These are phyloP conservation scores for Aspergillus indologenus DNA, from an alignment of 495 filamentous ascomycete species.

Conservation along the genomic window DNA sequence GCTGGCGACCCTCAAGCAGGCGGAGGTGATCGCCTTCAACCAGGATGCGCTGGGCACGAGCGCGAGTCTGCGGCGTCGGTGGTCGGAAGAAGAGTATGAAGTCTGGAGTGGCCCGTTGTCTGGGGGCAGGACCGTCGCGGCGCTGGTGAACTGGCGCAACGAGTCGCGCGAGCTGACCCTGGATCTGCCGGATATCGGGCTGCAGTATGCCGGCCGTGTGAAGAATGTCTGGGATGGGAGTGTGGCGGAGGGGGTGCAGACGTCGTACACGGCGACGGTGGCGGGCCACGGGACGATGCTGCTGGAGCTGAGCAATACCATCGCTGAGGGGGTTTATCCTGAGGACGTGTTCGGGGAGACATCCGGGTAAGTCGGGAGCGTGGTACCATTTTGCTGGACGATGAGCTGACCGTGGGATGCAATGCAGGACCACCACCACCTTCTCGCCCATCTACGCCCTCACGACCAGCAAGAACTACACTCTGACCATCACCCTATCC, in stretches of 20 bases:
- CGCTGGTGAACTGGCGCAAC: conserved; percentile 45
- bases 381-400: no score
- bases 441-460: conserved; percentile 37
- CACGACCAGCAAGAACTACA: conserved; percentile 35
- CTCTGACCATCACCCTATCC: conserved; percentile 26
- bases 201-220: conserved; percentile 36
- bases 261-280: conserved; percentile 35
- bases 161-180: conserved; percentile 36
- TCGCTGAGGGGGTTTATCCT: conserved; percentile 25
- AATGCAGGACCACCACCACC: conserved; percentile 14
- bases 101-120: conserved; percentile 48
- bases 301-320: conserved; percentile 38
- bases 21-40: conserved; percentile 51
- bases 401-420: no score
- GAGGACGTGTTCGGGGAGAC: conserved; percentile 16
- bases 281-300: conserved; percentile 43
- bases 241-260: conserved; percentile 30
- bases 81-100: conserved; percentile 45
- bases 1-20: conserved; percentile 43
- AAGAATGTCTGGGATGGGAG: conserved; percentile 43
- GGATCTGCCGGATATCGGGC: conserved; percentile 37
- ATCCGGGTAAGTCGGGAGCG: conserved; percentile 22
- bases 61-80: conserved; percentile 33
- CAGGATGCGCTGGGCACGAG: conserved; percentile 51
- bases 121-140: conserved; percentile 36